Base-by-base conservation (phyloP, 1,284 basidiomycete species). In the Phylloboletellus chloephorus region DNA sequence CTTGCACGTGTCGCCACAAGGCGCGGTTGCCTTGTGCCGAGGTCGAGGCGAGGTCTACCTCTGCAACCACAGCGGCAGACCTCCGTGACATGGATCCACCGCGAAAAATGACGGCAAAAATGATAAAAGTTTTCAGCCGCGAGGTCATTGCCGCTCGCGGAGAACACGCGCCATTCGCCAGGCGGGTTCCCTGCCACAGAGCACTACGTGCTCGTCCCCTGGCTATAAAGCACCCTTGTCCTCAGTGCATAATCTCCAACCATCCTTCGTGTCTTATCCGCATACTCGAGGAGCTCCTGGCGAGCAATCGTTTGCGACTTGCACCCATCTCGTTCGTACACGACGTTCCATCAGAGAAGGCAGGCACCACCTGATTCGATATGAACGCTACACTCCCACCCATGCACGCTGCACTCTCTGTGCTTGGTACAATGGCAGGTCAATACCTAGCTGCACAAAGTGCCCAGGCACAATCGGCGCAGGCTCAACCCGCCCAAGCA, bases 391-490 rank as follows among this genome's bases (percentile, higher is more conserved):
- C 59, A 30, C 54, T 64, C 41, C 61, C 63, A 8, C 58, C 72
- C 49, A 67, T 77, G 55, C 74, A 74, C 25, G 56, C 72, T 16
- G 73, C 75, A 19, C 59, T 78, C 41, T 75, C 75, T 30, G 60
- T 76, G 45, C 65, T 77, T 25, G 68, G 71, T 28, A 67, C 73
- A 4, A 61, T 74, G 47, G 71, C 74, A 13, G 65, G 67, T 43
- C 68, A 67, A 46, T 73, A 74, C 52, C 63, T 71, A 29, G 66
- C 59, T n/a, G 46, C 66, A 8, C 67, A 70, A 43, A 63, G 44
- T 52, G 58, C 55, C 41, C 56, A 48, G 54, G 54, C 44, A 44
- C 66, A 50, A 51, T 50, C 59, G 28, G 42, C 47, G 20, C 61
- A 52, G 41, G 20, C 48, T 24, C 60, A 57, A 34, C 43, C 53